Evolutionary conservation across 106 monocot species (phyloP).

Genomic region (Apostasia ramifera): DNA sequence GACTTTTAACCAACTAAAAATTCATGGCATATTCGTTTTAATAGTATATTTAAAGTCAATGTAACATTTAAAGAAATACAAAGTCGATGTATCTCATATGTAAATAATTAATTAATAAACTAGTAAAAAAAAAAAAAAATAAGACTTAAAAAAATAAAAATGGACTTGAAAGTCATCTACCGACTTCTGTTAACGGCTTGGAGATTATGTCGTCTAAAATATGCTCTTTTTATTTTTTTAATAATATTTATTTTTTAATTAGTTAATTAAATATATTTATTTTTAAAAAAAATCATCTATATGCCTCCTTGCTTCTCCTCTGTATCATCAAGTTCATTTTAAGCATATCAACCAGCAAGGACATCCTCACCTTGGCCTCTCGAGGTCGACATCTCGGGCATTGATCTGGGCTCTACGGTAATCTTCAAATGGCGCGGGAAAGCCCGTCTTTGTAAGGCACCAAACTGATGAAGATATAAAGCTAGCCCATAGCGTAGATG

Average conservation of each 20-base stretch:
- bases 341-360: conserved; percentile 81
- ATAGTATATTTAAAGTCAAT: no score
- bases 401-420: conserved; percentile 68
- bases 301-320: conserved; percentile 69
- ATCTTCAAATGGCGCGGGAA: conserved; percentile 86
- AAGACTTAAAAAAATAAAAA: no score
- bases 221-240: conserved; percentile 9
- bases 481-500: conserved; percentile 58
- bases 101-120: no score
- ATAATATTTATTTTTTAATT: no score
- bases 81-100: no score
- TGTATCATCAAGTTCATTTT: conserved; percentile 69
- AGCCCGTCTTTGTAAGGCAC: conserved; percentile 79
- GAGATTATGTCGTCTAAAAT: background rate
- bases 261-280: no score
- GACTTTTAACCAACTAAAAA: no score
- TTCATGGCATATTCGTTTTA: no score
- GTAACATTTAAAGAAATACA: no score
- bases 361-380: conserved; percentile 78
- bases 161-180: no score
- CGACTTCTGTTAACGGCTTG: background rate
- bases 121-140: no score
- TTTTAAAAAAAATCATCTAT: no score
- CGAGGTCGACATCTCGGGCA: conserved; percentile 79
- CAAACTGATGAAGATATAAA: conserved; percentile 61